Base-by-base conservation (phyloP, 106 monocot genomes). In the Allium sativum region DNA sequence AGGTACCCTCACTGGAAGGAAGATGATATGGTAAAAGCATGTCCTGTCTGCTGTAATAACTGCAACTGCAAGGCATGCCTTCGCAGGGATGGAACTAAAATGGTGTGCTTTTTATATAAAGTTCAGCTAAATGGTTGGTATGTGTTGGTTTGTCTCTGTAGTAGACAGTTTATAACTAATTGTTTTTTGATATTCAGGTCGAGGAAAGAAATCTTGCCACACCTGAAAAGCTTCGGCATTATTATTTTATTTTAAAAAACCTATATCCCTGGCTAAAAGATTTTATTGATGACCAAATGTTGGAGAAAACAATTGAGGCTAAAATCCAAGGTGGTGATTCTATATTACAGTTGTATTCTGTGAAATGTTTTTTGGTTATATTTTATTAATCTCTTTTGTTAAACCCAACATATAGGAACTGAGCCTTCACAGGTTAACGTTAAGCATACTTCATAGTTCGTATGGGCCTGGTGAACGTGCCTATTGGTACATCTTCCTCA, bases 241-340 rank as follows among this genome's bases (percentile, higher is more conserved):
- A 0, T 62, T 52, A 53, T 42, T 70, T 61, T 62, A 61, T 42
- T 44, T 48, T 70, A 7, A 9, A 7, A 5, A 18, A 61, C 21
- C 44, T 70, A 13, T 61, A 61, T 45, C 70, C 70, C 45, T 70
- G 70, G 70, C 62, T 70, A 44, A 61, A 62, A 19, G 44, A 70
- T 0, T 54, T 87, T 17, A 52, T 46, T 11, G 52, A 69, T 22
- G 82, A 87, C 44, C 87, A 79, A 59, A 73, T n/a, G 41, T 8
- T 41, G 18, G 87, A 87, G 56, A 87, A 82, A 65, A 79, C 76
- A 69, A 53, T 77, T 21, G 87, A 79, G 73, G 87, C 82, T 58
- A 77, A 58, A 55, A 69, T 82, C 48, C 63, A 61, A 68, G 87
- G 82, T 87, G 70, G 52, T 10, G 31, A 31, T 31, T 31, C 4